Percentiles rank a stretch among this genome's conserved stretches.
Conservation (phyloP, 805 yeast genomes). For the Wickerhamiella qilinensis region DNA sequence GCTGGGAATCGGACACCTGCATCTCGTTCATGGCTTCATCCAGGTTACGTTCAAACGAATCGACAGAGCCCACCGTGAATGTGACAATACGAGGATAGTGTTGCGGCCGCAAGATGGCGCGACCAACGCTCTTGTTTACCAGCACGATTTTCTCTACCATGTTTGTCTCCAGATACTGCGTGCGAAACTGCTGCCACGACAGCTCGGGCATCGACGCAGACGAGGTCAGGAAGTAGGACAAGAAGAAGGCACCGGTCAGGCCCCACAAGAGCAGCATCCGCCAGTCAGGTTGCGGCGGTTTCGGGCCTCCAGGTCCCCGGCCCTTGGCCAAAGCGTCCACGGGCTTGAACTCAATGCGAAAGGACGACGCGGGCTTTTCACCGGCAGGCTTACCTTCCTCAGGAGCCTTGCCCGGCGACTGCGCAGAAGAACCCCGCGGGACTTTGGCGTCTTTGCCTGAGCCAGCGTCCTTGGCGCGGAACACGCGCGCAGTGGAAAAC, state of each 20-base stretch:
- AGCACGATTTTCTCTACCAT: slow-evolving; percentile 59
- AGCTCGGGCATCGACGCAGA: slow-evolving; percentile 28
- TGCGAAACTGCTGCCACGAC: slow-evolving; percentile 84
- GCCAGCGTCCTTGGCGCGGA: too few species aligned
- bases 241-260: slow-evolving; percentile 10
- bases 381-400: not conserved
- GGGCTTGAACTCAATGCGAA: slow-evolving; percentile 2
- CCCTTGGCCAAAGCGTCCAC: not conserved
- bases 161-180: slow-evolving; percentile 58
- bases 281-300: slow-evolving; percentile 10
- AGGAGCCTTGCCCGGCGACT: not conserved
- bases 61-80: slow-evolving; percentile 81
- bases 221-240: slow-evolving; percentile 6
- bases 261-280: slow-evolving; percentile 12
- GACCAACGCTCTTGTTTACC: slow-evolving; percentile 60
- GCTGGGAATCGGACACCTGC: slow-evolving; percentile 40
- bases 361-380: not conserved
- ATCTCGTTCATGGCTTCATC: slow-evolving; percentile 60
- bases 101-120: slow-evolving; percentile 35
- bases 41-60: slow-evolving; percentile 67
- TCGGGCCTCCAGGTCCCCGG: slow-evolving; percentile 1
- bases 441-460: too few species aligned
- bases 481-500: too few species aligned
- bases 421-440: too few species aligned
- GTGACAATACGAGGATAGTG: slow-evolving; percentile 32